Conservation (phyloP, 257 asterid genomes). For the Lavandula angustifolia region DNA sequence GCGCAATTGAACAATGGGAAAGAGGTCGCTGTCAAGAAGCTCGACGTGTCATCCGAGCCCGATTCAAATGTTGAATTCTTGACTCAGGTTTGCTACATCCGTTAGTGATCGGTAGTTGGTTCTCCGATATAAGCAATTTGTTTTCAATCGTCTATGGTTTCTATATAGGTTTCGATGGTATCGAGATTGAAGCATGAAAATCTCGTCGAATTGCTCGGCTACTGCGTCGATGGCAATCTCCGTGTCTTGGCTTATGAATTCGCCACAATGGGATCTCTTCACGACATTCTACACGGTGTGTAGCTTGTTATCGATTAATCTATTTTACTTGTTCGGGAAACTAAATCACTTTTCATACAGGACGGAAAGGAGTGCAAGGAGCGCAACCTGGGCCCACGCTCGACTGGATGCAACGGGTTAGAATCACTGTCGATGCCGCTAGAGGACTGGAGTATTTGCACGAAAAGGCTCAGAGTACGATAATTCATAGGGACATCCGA, state of each 20-base stretch:
- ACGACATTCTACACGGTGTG: conserved; percentile 92
- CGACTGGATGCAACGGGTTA: conserved; percentile 95
- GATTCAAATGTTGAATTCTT: conserved; percentile 84
- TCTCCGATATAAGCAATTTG: conserved; percentile 15
- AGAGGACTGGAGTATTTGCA: conserved; percentile 96
- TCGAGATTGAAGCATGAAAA: conserved; percentile 91
- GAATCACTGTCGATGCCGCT: conserved; percentile 95
- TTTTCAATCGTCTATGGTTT: conserved; percentile 6
- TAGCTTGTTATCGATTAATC: conserved; percentile 27
- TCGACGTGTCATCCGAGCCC: conserved; percentile 88
- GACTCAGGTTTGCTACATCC: conserved; percentile 61
- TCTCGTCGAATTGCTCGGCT: conserved; percentile 87
- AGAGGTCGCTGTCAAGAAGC: conserved; percentile 93
- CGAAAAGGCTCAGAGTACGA: conserved; percentile 77
- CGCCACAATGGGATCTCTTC: conserved; percentile 98
- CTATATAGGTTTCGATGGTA: conserved; percentile 83
- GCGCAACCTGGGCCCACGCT: conserved; percentile 99
- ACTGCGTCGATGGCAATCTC: conserved; percentile 86
- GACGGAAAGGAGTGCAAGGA: conserved; percentile 98
- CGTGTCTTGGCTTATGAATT: conserved; percentile 94
- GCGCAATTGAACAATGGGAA: conserved; percentile 67
- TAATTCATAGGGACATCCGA: conserved; percentile 93
- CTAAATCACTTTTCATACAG: conserved; percentile 39
- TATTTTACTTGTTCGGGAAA: conserved; percentile 13
- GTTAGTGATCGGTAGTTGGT: conserved; percentile 5